Evolutionary conservation across 345 rosid species (phyloP).

Genomic region (Rhodamnia rubescens): DNA sequence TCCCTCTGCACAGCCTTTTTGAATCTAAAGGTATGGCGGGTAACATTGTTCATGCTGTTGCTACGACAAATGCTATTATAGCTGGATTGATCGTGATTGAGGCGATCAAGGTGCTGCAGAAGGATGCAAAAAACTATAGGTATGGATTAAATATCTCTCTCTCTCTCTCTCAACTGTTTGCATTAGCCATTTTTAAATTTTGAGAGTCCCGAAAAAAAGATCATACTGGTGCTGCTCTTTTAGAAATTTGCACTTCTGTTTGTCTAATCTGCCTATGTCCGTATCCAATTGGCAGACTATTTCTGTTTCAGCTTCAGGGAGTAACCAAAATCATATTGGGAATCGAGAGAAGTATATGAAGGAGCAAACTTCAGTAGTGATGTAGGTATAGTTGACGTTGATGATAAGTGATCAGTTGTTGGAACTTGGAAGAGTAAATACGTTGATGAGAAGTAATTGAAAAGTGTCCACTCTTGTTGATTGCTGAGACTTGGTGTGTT

Average conservation of each 20-base stretch:
- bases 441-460: background rate
- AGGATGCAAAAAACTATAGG: constrained; percentile 62
- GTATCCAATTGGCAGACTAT: background rate
- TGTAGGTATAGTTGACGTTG: background rate
- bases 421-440: background rate
- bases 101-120: constrained; percentile 86
- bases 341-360: background rate
- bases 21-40: constrained; percentile 99
- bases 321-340: background rate
- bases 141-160: constrained; percentile 15
- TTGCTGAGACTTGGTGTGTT: background rate
- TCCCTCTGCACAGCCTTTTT: constrained; percentile 91
- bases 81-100: constrained; percentile 97
- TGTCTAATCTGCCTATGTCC: background rate
- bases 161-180: background rate
- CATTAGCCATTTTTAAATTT: background rate
- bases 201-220: background rate
- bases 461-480: background rate
- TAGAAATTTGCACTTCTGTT: background rate
- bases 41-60: constrained; percentile 96
- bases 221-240: background rate
- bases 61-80: constrained; percentile 89
- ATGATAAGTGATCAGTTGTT: background rate
- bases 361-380: background rate
- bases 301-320: background rate